Base-by-base conservation (phyloP, 768 basidiomycete genomes). In the Pleurotus tuoliensis region DNA sequence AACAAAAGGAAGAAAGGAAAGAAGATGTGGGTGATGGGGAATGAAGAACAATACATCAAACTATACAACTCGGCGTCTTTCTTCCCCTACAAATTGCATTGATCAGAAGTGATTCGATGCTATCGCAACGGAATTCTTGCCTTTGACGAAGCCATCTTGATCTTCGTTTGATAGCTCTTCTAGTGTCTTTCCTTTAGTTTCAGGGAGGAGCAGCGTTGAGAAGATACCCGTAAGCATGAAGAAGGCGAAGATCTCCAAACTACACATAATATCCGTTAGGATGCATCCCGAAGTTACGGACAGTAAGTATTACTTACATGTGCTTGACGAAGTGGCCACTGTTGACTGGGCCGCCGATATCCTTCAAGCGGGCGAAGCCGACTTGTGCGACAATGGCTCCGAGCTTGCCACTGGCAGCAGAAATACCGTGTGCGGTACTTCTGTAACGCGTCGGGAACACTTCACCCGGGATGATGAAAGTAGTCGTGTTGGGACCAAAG, bases 361-460 rank as follows among this genome's bases (percentile, higher is more conserved):
- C 79, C 64, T 79, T 73, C 55, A 92, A 73, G 56, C 77, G 83
- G 20, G 78, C 78, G 67, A 93, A 92, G 25, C 85, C 90, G 53
- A 92, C 83, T 66, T 92, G 88, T 0, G 90, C 82, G 43, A 92
- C 69, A 66, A 94, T 84, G 47, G 92, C 92, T 40, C 92, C 92
- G 44, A 90, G 72, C 70, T 94, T 94, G 41, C 92, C 92, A 51
- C 78, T 79, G 12, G 90, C 92, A 2, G 92, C 92, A 12, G 86
- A 86, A 63, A 94, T 88, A 71, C 92, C 92, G 64, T 92, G 88
- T 9, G 81, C 87, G 4, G 90, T 92, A 5, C 89, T 90, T 60
- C 92, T 86, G 69, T 93, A 92, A 47, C 92, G 88, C 0, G 92
- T 94, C 1, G 92, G 92, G 83, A 92, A 94, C 24, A 76, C 80